These are phyloP conservation scores for Amoebophrya sp. DNA, from an alignment of 169 alveolate species.

Conservation along the genomic window DNA sequence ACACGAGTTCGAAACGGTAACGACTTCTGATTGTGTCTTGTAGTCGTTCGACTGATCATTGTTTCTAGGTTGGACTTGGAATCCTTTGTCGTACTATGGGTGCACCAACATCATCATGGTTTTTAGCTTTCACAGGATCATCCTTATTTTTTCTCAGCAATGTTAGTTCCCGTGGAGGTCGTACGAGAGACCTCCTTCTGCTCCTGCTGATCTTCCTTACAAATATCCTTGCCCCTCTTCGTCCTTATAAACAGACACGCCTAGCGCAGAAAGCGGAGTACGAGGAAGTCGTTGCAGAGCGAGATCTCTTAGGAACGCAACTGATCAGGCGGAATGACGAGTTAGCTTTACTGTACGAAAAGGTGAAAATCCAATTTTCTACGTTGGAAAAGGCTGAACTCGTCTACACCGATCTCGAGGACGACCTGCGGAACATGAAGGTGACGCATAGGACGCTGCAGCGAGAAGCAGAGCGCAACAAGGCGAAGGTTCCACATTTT, in stretches of 20 bases:
- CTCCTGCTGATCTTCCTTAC: too few species aligned
- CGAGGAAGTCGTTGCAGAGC: constrained; percentile 45
- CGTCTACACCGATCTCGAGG: not conserved
- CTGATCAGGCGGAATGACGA: constrained; percentile 83
- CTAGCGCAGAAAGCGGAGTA: constrained; percentile 66
- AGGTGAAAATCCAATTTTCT: constrained; percentile 61
- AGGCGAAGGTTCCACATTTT: not conserved
- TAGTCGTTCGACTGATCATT: too few species aligned
- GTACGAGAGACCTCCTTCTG: too few species aligned
- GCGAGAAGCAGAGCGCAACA: not conserved
- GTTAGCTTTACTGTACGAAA: constrained; percentile 80
- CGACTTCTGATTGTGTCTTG: too few species aligned
- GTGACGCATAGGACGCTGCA: not conserved
- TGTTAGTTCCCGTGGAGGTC: too few species aligned
- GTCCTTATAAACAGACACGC: too few species aligned
- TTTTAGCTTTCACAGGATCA: too few species aligned
- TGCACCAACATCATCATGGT: too few species aligned
- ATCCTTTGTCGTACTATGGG: too few species aligned
- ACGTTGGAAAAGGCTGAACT: not conserved
- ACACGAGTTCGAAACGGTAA: not conserved
- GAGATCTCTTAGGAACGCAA: constrained; percentile 66
- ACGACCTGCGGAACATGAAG: not conserved
- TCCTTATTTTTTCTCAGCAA: too few species aligned
- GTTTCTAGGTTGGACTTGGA: too few species aligned
- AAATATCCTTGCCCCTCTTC: too few species aligned